phyloP scores from a whole-genome alignment of 805 yeast genomes.

The Saccharomycodes ludwigii region DNA sequence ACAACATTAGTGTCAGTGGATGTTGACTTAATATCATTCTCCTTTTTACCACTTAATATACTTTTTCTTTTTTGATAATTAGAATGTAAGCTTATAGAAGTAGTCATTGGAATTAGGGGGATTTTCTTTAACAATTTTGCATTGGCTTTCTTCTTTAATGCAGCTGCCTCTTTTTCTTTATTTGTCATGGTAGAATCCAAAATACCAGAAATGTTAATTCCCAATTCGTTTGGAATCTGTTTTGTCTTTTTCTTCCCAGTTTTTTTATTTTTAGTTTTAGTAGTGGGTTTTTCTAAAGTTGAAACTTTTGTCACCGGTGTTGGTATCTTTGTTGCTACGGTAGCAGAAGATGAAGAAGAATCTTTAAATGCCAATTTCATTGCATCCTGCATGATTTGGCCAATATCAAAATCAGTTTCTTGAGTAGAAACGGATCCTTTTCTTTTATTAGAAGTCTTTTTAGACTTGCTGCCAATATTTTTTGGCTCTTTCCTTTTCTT shows the following conservation, averaged over 20 bases:
- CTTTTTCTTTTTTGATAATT: no score
- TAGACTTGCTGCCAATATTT: constrained; percentile 4
- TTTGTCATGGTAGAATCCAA: constrained; percentile 4
- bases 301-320: constrained; percentile 8
- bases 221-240: constrained; percentile 5
- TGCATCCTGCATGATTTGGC: constrained; percentile 65
- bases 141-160: constrained; percentile 1
- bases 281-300: constrained; percentile 6
- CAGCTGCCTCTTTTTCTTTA: constrained; percentile 1
- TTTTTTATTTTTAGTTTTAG: constrained; percentile 7
- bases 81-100: no score
- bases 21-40: no score
- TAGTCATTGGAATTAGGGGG: constrained; percentile 6
- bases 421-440: no score
- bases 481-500: constrained; percentile 6
- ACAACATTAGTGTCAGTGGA: no score
- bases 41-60: no score
- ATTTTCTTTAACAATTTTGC: background rate
- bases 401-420: constrained; percentile 50
- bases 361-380: constrained; percentile 64
- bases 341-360: background rate
- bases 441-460: constrained; percentile 1
- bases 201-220: constrained; percentile 9
- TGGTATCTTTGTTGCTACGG: constrained; percentile 1
- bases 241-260: constrained; percentile 13